Evolutionary conservation across 257 asterid genomes (phyloP).

Genomic region (Solanum chmielewskii): DNA sequence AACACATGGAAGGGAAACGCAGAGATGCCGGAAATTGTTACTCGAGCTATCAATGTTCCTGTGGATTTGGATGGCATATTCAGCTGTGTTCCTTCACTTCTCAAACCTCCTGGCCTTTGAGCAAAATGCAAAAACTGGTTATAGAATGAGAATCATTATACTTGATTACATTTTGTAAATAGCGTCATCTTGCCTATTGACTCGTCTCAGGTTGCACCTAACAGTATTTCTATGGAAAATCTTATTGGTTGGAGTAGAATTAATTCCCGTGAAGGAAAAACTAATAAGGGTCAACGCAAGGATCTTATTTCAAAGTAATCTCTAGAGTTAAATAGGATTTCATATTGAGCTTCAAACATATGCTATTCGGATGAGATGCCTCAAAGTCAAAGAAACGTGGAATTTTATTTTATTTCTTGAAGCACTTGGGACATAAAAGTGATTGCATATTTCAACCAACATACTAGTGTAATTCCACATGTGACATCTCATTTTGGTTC

Average conservation of each 20-base stretch:
- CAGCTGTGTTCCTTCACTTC: conserved; percentile 57
- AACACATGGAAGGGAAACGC: conserved; percentile 76
- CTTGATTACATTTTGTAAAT: neutral
- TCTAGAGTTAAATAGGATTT: neutral
- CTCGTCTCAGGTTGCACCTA: neutral
- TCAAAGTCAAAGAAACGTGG: neutral
- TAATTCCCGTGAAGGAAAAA: neutral
- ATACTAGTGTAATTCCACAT: neutral
- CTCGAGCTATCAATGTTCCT: conserved; percentile 44
- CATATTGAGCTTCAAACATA: neutral
- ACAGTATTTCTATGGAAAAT: neutral
- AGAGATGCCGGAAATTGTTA: conserved; percentile 40
- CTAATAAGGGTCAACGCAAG: neutral
- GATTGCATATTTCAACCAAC: neutral
- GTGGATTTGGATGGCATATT: conserved; percentile 59
- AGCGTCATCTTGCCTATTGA: neutral
- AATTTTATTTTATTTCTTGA: neutral
- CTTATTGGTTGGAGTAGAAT: neutral
- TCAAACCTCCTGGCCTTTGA: conserved; percentile 92
- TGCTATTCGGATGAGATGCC: neutral
- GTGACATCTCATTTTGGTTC: neutral
- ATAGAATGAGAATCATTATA: neutral
- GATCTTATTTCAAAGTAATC: neutral
- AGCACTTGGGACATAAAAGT: neutral
- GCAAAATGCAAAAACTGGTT: neutral